Conservation (phyloP, 106 monocot species). For the Agapanthus africanus region DNA sequence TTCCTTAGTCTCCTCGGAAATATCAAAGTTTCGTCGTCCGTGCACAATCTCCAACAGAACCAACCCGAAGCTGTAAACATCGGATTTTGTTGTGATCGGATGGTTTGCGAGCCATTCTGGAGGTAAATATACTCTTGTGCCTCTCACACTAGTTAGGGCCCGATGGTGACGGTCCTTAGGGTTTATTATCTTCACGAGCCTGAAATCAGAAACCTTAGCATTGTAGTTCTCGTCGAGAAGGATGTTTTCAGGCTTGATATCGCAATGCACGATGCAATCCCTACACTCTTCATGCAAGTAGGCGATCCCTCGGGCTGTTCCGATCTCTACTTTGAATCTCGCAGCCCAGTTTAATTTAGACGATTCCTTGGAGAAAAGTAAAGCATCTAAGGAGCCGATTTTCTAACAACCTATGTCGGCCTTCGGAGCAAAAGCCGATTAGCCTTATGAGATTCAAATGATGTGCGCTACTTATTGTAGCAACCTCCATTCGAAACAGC, state of each 20-base stretch:
- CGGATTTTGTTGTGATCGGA: slow-evolving; percentile 72
- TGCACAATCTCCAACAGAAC: slow-evolving; percentile 70
- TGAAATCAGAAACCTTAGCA: slow-evolving; percentile 91
- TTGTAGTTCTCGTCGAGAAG: slow-evolving; percentile 64
- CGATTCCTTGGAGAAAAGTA: slow-evolving; percentile 37
- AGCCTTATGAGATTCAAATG: slow-evolving; percentile 78
- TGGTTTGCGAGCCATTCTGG: slow-evolving; percentile 93
- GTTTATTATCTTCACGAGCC: slow-evolving; percentile 65
- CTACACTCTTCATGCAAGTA: slow-evolving; percentile 92
- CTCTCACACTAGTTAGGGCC: slow-evolving; percentile 54
- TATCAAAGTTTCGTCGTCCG: slow-evolving; percentile 72
- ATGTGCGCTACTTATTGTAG: slow-evolving; percentile 91
- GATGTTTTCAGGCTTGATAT: slow-evolving; percentile 93
- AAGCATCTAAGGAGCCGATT: slow-evolving; percentile 62
- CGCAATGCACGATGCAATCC: slow-evolving; percentile 84
- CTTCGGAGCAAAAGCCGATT: slow-evolving; percentile 86
- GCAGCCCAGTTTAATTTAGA: slow-evolving; percentile 40
- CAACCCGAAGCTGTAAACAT: slow-evolving; percentile 88
- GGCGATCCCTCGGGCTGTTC: slow-evolving; percentile 70
- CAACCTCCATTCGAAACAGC: slow-evolving; percentile 94
- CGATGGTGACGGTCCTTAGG: slow-evolving; percentile 60
- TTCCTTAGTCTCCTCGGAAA: slow-evolving; percentile 61
- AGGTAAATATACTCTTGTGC: slow-evolving; percentile 76
- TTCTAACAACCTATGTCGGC: slow-evolving; percentile 71
- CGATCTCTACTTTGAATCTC: slow-evolving; percentile 55